Evolutionary conservation across 495 filamentous ascomycete species (phyloP).

Genomic region (Trichoderma gamsii): DNA sequence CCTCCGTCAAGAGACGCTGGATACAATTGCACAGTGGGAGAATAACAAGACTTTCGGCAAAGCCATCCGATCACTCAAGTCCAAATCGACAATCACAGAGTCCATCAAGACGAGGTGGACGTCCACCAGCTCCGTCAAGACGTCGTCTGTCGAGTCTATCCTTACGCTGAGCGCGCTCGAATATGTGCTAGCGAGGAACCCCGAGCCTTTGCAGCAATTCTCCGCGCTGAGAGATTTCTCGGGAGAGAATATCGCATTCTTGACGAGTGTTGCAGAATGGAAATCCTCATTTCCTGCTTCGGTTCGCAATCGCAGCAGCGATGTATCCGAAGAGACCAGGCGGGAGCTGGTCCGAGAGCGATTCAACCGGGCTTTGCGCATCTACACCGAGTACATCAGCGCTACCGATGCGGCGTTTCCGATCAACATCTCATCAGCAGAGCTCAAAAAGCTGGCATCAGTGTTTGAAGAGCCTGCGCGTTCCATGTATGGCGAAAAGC

Average conservation of each 20-base stretch:
- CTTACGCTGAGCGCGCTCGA: constrained; percentile 56
- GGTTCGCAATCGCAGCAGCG: neutral
- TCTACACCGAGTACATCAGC: constrained; percentile 53
- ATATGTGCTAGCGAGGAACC: constrained; percentile 49
- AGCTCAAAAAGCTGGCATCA: constrained; percentile 26
- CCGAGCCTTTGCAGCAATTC: constrained; percentile 51
- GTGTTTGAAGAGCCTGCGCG: constrained; percentile 29
- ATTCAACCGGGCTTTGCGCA: constrained; percentile 50
- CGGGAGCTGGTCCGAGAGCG: constrained; percentile 27
- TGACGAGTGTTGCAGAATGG: constrained; percentile 52
- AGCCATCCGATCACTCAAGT: constrained; percentile 8
- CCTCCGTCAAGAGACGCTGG: constrained; percentile 26
- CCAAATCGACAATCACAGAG: constrained; percentile 26
- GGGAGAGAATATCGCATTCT: constrained; percentile 64
- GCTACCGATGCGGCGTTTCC: constrained; percentile 53
- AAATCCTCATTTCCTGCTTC: constrained; percentile 28
- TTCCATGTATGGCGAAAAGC: constrained; percentile 18
- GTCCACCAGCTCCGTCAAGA: constrained; percentile 26
- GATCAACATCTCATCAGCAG: constrained; percentile 48
- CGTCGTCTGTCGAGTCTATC: constrained; percentile 34
- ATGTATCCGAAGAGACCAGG: neutral
- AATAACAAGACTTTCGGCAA: constrained; percentile 23
- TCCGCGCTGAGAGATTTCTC: constrained; percentile 58
- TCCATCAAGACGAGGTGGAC: constrained; percentile 21
- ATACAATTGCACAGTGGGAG: constrained; percentile 28